These are phyloP conservation scores for Aspergillus fumigatiaffinis DNA, from an alignment of 2,329 filamentous ascomycete genomes.

Conservation along the genomic window DNA sequence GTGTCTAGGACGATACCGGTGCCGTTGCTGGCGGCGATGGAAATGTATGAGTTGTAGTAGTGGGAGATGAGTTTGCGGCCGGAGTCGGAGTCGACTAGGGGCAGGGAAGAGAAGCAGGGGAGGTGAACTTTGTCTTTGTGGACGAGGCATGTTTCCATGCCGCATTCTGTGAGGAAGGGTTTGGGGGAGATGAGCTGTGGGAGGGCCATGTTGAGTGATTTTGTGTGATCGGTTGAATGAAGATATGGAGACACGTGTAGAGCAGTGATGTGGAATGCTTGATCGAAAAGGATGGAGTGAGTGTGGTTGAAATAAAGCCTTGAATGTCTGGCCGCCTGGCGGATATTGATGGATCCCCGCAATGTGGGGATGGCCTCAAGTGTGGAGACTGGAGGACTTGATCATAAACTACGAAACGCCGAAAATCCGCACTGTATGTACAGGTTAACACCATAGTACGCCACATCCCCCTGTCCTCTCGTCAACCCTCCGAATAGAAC, in stretches of 20 bases:
- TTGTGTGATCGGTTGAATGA: neutral
- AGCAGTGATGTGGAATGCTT: neutral
- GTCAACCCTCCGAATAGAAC: too few relatives aligned
- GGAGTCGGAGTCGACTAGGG: neutral
- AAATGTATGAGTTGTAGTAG: conserved; percentile 1
- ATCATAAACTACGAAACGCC: too few relatives aligned
- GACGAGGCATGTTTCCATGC: conserved; percentile 8
- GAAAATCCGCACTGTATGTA: too few relatives aligned
- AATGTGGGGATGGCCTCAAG: neutral
- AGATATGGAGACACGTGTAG: neutral
- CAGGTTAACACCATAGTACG: too few relatives aligned
- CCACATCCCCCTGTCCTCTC: too few relatives aligned
- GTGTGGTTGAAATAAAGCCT: neutral
- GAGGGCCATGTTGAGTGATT: neutral
- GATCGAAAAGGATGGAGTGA: neutral
- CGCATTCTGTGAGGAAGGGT: conserved; percentile 10
- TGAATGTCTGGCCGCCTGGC: too few relatives aligned
- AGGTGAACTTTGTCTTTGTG: conserved; percentile 5
- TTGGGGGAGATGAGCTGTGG: conserved; percentile 7
- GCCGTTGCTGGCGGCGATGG: conserved; percentile 1
- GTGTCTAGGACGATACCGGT: conserved; percentile 10
- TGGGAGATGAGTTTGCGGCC: neutral
- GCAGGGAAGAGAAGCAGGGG: conserved; percentile 1
- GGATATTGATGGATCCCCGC: neutral
- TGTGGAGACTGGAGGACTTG: too few relatives aligned